Percentiles rank a stretch among this genome's conserved stretches.
These are phyloP conservation scores for Aureococcus anophagefferens DNA, from an alignment of 108 stramenopile genomes.

Conservation along the genomic window DNA sequence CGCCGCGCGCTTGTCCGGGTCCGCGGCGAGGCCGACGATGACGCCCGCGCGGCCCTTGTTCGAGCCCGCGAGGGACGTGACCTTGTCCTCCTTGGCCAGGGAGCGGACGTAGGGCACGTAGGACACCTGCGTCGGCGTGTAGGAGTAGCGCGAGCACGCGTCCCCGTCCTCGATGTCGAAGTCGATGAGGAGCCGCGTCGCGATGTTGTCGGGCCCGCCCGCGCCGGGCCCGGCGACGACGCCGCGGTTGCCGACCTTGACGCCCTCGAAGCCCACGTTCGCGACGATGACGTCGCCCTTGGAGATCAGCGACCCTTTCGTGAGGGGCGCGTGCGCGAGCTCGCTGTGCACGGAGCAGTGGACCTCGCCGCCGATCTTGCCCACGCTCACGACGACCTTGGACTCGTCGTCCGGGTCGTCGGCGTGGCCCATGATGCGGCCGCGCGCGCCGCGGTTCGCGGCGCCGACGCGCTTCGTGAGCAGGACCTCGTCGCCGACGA, in stretches of 20 bases:
- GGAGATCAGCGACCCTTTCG: not conserved
- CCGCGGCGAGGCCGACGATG: no score
- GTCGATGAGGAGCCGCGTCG: not conserved
- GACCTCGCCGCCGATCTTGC: no score
- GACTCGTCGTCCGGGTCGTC: not conserved
- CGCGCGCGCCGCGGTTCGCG: not conserved
- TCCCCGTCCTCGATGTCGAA: not conserved
- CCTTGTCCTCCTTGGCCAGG: not conserved
- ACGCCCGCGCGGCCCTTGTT: no score
- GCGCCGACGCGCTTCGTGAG: not conserved
- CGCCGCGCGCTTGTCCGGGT: no score
- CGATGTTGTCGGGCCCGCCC: not conserved
- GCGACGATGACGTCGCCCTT: not conserved
- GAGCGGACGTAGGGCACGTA: not conserved
- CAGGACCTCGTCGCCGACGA: not conserved
- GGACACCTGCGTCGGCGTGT: not conserved
- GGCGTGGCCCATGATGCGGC: not conserved
- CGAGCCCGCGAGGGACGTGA: no score
- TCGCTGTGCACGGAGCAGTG: not conserved
- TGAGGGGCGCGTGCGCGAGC: not conserved
- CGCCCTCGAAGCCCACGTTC: not conserved
- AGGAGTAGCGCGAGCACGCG: not conserved
- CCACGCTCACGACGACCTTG: not conserved
- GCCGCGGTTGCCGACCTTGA: not conserved
- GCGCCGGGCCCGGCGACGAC: not conserved